Conservation (phyloP, 192 early-diverging fungal genomes). For the Borealophlyctis nickersoniae region DNA sequence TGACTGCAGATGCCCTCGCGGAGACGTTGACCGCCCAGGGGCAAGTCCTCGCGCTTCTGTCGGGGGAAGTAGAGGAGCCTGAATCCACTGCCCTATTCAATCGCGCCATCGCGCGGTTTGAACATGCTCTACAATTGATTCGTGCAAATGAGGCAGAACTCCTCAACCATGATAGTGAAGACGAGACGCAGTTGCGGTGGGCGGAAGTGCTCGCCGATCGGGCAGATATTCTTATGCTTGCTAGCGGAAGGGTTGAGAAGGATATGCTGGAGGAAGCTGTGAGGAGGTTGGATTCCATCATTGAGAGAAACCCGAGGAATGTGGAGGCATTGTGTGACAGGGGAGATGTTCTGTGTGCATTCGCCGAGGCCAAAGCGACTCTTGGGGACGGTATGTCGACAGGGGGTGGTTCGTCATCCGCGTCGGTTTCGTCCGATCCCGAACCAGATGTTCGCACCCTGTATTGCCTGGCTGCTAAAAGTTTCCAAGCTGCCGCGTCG, state of each 20-base stretch:
- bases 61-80: constrained; percentile 12
- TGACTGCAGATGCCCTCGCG: constrained; percentile 22
- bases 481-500: constrained; percentile 26
- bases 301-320: constrained; percentile 17
- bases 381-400: constrained; percentile 13
- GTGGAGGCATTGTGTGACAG: constrained; percentile 42
- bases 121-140: not conserved
- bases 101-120: constrained; percentile 12
- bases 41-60: constrained; percentile 29
- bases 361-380: constrained; percentile 28
- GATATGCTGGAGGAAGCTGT: constrained; percentile 23
- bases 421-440: constrained; percentile 21
- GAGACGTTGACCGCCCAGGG: constrained; percentile 43
- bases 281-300: constrained; percentile 17
- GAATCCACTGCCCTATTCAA: constrained; percentile 20
- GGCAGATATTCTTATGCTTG: constrained; percentile 16
- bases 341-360: constrained; percentile 35
- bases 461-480: constrained; percentile 15
- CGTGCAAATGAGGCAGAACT: not conserved
- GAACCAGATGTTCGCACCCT: constrained; percentile 19
- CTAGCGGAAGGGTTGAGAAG: constrained; percentile 15
- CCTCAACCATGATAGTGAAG: not conserved
- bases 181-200: constrained; percentile 20
- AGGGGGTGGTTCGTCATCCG: constrained; percentile 8
- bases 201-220: constrained; percentile 30